Evolutionary conservation across 75 land plant genomes (phyloP), one percentile per base, ranked within the genome.

Genomic region (Adiantum capillusveneris): DNA sequence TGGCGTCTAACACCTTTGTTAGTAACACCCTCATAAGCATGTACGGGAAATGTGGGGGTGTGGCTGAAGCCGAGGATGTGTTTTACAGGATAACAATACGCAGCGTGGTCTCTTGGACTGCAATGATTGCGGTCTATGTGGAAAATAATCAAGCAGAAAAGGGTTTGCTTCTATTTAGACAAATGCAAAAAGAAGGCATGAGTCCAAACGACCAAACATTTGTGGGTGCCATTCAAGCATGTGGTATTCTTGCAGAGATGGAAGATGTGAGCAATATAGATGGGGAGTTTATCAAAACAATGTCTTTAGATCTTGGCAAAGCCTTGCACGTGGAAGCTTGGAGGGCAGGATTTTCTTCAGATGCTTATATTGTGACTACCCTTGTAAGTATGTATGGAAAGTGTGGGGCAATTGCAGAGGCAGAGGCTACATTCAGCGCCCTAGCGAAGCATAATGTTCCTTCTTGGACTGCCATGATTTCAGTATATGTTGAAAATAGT

Each of bases 111-210:
- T 43, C 66, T n/a, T 71, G 68, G 29, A 71, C 68, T 36, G 65
- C 83, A 5, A 53, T 80, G 56, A 20, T 80, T 55, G 75, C 83
- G 48, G 83, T 71, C 7, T 80, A 68, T 62, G 58, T 73, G 14
- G 65, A 67, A 46, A 69, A 64, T 55, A 69, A 65, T 3, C 46
- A 58, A 25, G 25, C 44, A 25, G 69, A 77, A 6, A 69, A 74
- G 43, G 80, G 77, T 20, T 18, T 81, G 3, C 20, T 51, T 2
- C 62, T 58, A 13, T 74, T 73, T 24, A 31, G 27, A 21, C 53
- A 64, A 45, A 74, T 74, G 65, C 25, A 44, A 25, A 29, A 19
- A 13, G 31, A 62, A 22, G 76, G 49, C 12, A 19, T 65, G 22
- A 12, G 31, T 24, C 36, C 66, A 22, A 68, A 82, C 45, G 18